Percentiles rank a stretch among this genome's conserved stretches.
Evolutionary conservation across 345 rosid genomes (phyloP).

Genomic region (Eucalyptus leucophloia): DNA sequence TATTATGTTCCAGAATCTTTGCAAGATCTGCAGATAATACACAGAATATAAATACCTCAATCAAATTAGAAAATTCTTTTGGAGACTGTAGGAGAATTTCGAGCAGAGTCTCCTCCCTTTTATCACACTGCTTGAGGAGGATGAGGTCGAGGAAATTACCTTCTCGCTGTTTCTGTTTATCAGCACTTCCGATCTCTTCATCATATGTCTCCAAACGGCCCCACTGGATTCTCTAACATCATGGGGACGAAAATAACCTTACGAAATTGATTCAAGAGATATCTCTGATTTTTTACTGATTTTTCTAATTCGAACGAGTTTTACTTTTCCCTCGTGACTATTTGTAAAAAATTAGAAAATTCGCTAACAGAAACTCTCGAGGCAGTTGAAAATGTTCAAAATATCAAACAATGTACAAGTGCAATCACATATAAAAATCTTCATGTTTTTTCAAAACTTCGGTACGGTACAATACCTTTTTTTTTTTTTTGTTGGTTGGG

Average conservation of each 20-base stretch:
- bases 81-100: not conserved
- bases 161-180: no score
- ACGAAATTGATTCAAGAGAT: not conserved
- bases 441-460: not conserved
- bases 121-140: not conserved
- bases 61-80: no score
- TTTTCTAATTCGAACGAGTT: not conserved
- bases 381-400: not conserved
- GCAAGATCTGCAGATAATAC: accelerated
- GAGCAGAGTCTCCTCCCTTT: not conserved
- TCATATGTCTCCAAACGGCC: accelerated
- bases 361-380: not conserved
- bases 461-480: accelerated
- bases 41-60: not conserved
- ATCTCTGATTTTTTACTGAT: not conserved
- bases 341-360: not conserved
- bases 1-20: accelerated
- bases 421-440: not conserved
- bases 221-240: accelerated
- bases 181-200: accelerated
- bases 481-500: accelerated
- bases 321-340: not conserved
- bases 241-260: no score
- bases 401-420: not conserved
- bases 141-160: not conserved